phyloP scores from a whole-genome alignment of 164 flowering plant genomes.

The Magnolia changhungtana region DNA sequence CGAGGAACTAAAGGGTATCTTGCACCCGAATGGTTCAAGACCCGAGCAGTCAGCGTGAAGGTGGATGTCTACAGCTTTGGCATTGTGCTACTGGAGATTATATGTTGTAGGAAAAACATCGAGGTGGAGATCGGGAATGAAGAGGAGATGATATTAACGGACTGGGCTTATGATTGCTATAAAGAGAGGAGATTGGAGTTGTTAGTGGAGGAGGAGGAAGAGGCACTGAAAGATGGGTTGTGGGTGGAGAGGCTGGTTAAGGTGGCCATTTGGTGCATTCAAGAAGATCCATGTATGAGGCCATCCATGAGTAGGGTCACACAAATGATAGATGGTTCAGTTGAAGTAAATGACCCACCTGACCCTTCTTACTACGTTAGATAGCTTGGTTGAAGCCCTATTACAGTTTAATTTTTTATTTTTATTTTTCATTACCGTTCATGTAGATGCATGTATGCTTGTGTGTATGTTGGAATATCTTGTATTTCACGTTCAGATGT shows the following conservation, averaged over 20 bases:
- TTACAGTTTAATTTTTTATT: no score
- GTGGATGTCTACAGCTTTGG: constrained; percentile 33
- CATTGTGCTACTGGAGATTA: constrained; percentile 21
- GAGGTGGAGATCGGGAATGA: constrained; percentile 8
- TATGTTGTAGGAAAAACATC: constrained; percentile 24
- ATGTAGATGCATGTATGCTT: no score
- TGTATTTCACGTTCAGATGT: no score
- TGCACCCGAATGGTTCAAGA: constrained; percentile 17
- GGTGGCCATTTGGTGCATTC: constrained; percentile 20
- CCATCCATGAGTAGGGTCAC: constrained; percentile 19
- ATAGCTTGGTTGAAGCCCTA: not conserved
- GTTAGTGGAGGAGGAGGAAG: not conserved
- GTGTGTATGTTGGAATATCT: no score
- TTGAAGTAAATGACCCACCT: constrained; percentile 28
- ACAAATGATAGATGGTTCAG: constrained; percentile 40
- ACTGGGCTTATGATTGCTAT: constrained; percentile 6
- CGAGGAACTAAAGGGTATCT: constrained; percentile 16
- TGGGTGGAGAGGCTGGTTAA: constrained; percentile 11
- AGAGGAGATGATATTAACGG: constrained; percentile 9
- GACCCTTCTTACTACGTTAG: constrained; percentile 15
- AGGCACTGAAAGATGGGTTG: no score
- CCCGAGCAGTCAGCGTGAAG: constrained; percentile 19
- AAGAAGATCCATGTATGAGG: constrained; percentile 12
- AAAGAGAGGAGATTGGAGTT: not conserved
- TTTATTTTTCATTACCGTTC: no score